Evolutionary conservation across 345 rosid species (phyloP), one percentile per base, ranked within the genome.

Genomic region (Populus simonii): DNA sequence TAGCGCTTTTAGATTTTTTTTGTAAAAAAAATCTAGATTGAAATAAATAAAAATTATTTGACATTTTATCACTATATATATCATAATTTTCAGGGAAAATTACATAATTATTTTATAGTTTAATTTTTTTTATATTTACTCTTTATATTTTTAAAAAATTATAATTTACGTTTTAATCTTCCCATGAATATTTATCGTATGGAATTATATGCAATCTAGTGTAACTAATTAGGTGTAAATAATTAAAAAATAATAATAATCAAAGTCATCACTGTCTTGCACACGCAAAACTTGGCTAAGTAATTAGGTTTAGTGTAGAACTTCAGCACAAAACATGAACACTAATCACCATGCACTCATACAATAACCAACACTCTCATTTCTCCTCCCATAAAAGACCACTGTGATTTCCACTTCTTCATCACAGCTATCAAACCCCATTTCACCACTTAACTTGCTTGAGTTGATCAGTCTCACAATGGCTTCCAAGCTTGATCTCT

Each of bases 281-380:
- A 22, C 49, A 23, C 74, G 66, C 66, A 36, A 72, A 49, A 47
- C n/a, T 63, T 66, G 66, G 16, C 31, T 31, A 2, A 1, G 13
- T 63, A 49, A 63, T 73, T 55, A 73, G 69, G 73, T 79, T 20
- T 7, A 7, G 16, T 53, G 73, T 79, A 68, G 78, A 55, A 41
- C 43, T 59, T 35, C 62, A 73, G 74, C 61, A n/a, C 73, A 79
- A 66, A 15, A 41, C 41, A 51, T 74, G 29, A 29, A 38, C 39
- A 1, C 38, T 18, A 55, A 45, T 63, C 61, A 47, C 45, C 23
- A 45, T 31, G 8, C 57, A 33, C 68, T 69, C 10, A 39, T 68
- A 39, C 45, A 68, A 8, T 38, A 6, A 51, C 55, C 22, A n/a
- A 9, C 25, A n/a, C 39, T n/a, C 70, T 62, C 71, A 53, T 10